phyloP scores from a whole-genome alignment of 305 asterid genomes.

The Rubia balearica region DNA sequence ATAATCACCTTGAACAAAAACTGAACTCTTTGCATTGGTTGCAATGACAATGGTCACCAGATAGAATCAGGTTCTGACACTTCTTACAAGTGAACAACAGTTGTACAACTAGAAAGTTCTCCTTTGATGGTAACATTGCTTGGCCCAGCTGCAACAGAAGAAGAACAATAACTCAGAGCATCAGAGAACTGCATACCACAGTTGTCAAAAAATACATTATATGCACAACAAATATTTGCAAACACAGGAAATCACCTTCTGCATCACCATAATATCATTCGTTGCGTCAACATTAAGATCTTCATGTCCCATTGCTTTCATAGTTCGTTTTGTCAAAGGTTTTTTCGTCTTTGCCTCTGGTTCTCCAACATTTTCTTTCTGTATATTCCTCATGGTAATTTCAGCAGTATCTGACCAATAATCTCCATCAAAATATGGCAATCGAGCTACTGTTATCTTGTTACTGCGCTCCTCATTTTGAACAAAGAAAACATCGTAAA shows the following conservation, averaged over 20 bases:
- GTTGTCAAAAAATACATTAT: not conserved
- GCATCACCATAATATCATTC: constrained; percentile 57
- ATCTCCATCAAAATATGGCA: constrained; percentile 64
- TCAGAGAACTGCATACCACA: not conserved
- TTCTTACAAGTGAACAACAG: constrained; percentile 47
- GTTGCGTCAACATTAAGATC: constrained; percentile 36
- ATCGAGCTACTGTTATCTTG: too few relatives aligned
- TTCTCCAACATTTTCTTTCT: constrained; percentile 30
- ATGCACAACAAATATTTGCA: too few relatives aligned
- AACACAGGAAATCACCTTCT: constrained; percentile 29
- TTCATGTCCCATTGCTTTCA: constrained; percentile 47
- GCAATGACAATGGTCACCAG: constrained; percentile 50
- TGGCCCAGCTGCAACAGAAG: constrained; percentile 45
- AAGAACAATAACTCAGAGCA: constrained; percentile 18
- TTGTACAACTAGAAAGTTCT: constrained; percentile 52
- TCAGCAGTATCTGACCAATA: constrained; percentile 62
- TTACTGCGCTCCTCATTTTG: too few relatives aligned
- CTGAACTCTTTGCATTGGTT: constrained; percentile 45
- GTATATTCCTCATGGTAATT: constrained; percentile 28
- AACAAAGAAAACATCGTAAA: too few relatives aligned
- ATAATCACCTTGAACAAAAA: constrained; percentile 47
- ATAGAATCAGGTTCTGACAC: constrained; percentile 45
- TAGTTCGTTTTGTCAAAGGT: constrained; percentile 51
- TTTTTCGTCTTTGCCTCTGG: too few relatives aligned
- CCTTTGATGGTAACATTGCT: constrained; percentile 40